These are phyloP conservation scores for Termitomyces titanicus DNA, from an alignment of 768 basidiomycete species.

Conservation along the genomic window DNA sequence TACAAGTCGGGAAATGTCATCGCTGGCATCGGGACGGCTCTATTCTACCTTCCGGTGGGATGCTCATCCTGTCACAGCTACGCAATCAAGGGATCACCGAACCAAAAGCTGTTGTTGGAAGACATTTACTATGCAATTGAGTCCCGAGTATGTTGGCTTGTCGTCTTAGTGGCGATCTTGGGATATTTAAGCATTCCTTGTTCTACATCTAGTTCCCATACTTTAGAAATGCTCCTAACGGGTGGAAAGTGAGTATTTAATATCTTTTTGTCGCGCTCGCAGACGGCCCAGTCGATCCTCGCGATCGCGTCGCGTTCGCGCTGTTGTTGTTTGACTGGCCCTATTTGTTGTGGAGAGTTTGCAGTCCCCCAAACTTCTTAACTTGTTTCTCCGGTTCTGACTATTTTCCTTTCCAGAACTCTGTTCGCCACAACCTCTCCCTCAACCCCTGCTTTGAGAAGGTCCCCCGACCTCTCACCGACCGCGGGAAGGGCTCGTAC, in stretches of 20 bases:
- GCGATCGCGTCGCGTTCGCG: conserved; percentile 47
- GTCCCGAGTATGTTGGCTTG: conserved; percentile 59
- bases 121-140: conserved; percentile 93
- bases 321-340: conserved; percentile 63
- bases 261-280: not conserved
- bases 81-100: conserved; percentile 89
- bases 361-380: conserved; percentile 26
- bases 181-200: conserved; percentile 1
- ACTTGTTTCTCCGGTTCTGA: conserved; percentile 22
- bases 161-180: not conserved
- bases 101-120: conserved; percentile 79
- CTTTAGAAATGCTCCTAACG: conserved; percentile 80
- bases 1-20: not conserved
- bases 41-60: conserved; percentile 8
- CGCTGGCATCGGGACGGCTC: conserved; percentile 12
- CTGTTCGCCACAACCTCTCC: conserved; percentile 87
- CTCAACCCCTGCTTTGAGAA: conserved; percentile 91
- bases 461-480: conserved; percentile 86
- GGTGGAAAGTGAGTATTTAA: conserved; percentile 76
- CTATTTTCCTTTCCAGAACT: conserved; percentile 55
- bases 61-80: conserved; percentile 46
- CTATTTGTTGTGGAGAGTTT: conserved; percentile 55
- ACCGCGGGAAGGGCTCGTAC: conserved; percentile 87
- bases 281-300: conserved; percentile 6
- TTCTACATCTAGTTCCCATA: conserved; percentile 68